These are phyloP conservation scores for Colletotrichum brevisporum DNA, from an alignment of 2,329 filamentous ascomycete genomes.

Conservation along the genomic window DNA sequence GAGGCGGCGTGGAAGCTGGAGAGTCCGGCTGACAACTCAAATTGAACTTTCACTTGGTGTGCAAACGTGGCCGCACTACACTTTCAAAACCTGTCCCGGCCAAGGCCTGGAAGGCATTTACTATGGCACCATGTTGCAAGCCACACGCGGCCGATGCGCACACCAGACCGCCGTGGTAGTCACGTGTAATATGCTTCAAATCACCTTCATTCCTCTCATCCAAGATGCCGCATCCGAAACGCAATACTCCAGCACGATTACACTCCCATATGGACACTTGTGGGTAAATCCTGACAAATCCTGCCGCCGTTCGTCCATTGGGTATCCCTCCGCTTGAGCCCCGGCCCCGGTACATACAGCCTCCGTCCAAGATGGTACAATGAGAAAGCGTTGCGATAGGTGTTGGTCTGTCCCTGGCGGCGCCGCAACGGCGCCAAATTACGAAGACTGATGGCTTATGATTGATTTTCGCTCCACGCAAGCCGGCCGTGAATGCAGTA, in stretches of 20 bases:
- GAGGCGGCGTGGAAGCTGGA: neutral
- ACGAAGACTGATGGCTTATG: constrained; percentile 8
- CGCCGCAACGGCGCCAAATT: constrained; percentile 18
- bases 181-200: constrained; percentile 33
- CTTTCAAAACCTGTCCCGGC: constrained; percentile 9
- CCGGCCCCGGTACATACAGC: constrained; percentile 34
- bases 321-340: constrained; percentile 36
- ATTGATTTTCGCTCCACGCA: constrained; percentile 11
- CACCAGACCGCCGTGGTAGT: neutral
- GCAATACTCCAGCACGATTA: constrained; percentile 26
- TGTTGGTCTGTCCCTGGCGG: constrained; percentile 6
- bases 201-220: constrained; percentile 28
- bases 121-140: constrained; percentile 34
- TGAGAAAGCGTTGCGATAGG: constrained; percentile 16
- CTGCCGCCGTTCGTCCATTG: constrained; percentile 32
- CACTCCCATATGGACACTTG: constrained; percentile 21
- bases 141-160: constrained; percentile 18
- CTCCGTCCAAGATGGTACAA: constrained; percentile 26
- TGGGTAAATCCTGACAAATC: constrained; percentile 29
- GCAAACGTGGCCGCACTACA: constrained; percentile 1
- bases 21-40: neutral
- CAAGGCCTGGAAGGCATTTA: constrained; percentile 18
- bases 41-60: neutral
- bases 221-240: constrained; percentile 23
- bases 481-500: constrained; percentile 31